A percentile compares a stretch with the other conserved stretches of the same genome.
Evolutionary conservation across 306 rosid species (phyloP).

Genomic region (Gleditsia sinensis): DNA sequence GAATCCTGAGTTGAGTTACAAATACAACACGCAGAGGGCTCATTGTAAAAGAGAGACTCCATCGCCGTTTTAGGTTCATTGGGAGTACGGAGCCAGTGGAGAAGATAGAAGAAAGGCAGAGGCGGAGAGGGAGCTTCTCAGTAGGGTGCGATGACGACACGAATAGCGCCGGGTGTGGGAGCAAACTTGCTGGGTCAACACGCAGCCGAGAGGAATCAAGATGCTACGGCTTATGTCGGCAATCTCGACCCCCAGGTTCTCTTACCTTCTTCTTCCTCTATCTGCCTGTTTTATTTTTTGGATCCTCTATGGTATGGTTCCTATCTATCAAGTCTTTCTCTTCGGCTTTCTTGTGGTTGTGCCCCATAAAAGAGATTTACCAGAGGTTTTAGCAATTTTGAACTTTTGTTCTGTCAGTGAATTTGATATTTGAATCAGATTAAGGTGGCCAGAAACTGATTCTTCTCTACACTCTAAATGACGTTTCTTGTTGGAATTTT

Average conservation of each 20-base stretch:
- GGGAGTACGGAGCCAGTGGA: background rate
- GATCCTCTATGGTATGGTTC: background rate
- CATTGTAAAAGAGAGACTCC: too few relatives aligned
- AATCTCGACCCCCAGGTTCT: constrained; percentile 92
- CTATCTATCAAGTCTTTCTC: background rate
- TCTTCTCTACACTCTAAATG: too few relatives aligned
- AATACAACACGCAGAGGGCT: too few relatives aligned
- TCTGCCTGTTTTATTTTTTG: background rate
- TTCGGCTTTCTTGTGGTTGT: background rate
- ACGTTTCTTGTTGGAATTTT: background rate
- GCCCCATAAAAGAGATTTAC: background rate
- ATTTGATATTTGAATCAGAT: background rate
- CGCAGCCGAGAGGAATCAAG: constrained; percentile 95
- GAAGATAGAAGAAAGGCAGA: background rate
- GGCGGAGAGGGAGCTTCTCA: background rate
- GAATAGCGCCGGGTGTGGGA: constrained; percentile 97
- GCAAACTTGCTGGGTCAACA: constrained; percentile 83
- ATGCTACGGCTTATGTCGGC: constrained; percentile 98
- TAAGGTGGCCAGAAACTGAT: background rate
- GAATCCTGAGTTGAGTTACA: too few relatives aligned
- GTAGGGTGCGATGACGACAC: constrained; percentile 69
- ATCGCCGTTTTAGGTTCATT: background rate
- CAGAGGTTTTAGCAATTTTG: background rate
- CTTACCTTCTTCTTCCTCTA: background rate
- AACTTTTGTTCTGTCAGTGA: background rate